Conservation (phyloP, 1,284 basidiomycete species). For the Fomitopsis pinicola region DNA sequence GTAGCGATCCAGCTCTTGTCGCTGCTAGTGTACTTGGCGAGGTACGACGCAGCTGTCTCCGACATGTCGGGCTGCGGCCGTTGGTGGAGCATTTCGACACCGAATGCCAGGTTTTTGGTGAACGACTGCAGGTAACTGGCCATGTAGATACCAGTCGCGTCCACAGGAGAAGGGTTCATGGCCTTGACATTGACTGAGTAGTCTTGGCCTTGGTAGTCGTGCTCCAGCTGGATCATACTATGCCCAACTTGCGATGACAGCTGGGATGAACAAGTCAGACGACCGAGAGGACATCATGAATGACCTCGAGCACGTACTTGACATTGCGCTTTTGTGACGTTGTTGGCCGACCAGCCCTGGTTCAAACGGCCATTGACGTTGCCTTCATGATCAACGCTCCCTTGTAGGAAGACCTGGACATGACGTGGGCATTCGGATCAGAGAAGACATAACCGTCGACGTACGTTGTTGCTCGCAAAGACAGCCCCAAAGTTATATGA, state of each 20-base stretch:
- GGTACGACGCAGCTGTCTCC: constrained; percentile 81
- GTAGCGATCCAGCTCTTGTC: constrained; percentile 90
- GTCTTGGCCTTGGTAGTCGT: constrained; percentile 90
- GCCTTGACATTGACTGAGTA: constrained; percentile 88
- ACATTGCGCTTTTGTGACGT: constrained; percentile 86
- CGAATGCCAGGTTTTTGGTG: constrained; percentile 87
- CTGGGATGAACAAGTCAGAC: constrained; percentile 30
- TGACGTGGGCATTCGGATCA: not conserved
- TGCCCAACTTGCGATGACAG: constrained; percentile 69
- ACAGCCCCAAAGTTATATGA: constrained; percentile 96
- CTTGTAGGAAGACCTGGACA: constrained; percentile 84
- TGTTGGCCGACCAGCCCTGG: constrained; percentile 79
- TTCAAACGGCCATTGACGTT: constrained; percentile 89
- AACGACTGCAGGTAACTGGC: constrained; percentile 95
- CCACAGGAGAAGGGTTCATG: constrained; percentile 88
- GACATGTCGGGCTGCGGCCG: constrained; percentile 68
- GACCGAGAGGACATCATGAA: constrained; percentile 9
- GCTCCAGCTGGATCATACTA: constrained; percentile 91
- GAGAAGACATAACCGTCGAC: constrained; percentile 11
- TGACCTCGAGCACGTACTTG: constrained; percentile 58
- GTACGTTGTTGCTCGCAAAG: constrained; percentile 82
- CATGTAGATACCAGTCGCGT: constrained; percentile 92
- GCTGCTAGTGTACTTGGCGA: constrained; percentile 79
- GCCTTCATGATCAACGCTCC: constrained; percentile 90
- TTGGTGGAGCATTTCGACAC: constrained; percentile 89